Evolutionary conservation across 2,329 filamentous ascomycete species (phyloP).

Genomic region (Coccinonectria pachysandricola): DNA sequence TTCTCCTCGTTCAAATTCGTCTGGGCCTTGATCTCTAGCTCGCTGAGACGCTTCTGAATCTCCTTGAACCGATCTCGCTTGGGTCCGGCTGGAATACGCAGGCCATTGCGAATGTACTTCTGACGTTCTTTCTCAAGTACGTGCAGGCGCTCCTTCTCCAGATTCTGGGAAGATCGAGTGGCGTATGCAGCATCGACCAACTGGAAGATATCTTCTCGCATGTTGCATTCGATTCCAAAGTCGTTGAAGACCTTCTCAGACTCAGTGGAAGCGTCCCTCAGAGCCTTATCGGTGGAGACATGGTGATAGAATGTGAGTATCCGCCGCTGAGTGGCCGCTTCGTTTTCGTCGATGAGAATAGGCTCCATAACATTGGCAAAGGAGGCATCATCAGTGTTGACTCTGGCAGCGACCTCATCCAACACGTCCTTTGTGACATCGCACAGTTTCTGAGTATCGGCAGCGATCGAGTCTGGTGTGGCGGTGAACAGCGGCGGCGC

Average conservation of each 20-base stretch:
- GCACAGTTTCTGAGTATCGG: conserved; percentile 57
- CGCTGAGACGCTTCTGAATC: conserved; percentile 70
- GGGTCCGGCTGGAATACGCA: conserved; percentile 58
- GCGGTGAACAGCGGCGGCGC: conserved; percentile 67
- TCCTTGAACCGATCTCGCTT: conserved; percentile 74
- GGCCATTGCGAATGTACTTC: conserved; percentile 64
- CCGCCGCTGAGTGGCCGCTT: conserved; percentile 44
- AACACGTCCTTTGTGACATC: conserved; percentile 51
- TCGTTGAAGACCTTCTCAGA: conserved; percentile 68
- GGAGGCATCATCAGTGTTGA: conserved; percentile 41
- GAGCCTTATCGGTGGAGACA: conserved; percentile 55
- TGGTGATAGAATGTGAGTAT: conserved; percentile 76
- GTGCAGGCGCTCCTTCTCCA: conserved; percentile 61
- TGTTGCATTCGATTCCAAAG: conserved; percentile 65
- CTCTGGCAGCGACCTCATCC: conserved; percentile 56
- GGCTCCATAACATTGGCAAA: conserved; percentile 50
- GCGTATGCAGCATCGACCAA: conserved; percentile 50
- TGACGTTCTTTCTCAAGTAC: conserved; percentile 70
- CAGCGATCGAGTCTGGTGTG: conserved; percentile 57
- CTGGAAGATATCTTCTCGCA: conserved; percentile 73
- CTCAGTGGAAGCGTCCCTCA: conserved; percentile 67
- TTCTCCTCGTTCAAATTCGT: conserved; percentile 78
- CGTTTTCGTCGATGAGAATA: conserved; percentile 64
- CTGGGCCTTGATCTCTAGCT: conserved; percentile 64
- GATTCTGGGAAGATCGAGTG: conserved; percentile 36